Base-by-base conservation (phyloP, 257 asterid genomes). In the Prunella vulgaris region DNA sequence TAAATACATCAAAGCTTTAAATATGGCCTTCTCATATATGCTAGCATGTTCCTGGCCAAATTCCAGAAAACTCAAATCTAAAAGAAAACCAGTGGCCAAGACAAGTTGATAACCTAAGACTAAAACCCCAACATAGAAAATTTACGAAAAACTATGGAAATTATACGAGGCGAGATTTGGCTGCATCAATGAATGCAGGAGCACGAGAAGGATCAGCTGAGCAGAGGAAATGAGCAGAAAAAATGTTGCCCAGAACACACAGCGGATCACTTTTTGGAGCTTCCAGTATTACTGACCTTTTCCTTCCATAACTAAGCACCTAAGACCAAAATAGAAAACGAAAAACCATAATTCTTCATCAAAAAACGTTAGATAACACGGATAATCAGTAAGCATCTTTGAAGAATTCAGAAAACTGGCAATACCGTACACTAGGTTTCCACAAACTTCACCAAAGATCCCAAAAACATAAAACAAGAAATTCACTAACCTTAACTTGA, bases 271-370 rank as follows among this genome's bases (percentile, higher is more conserved):
- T 80, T 67, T 74, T 79, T 37, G 97, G 90, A 80, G 99, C 99
- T 68, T 84, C 93, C 77, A 93, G 53, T 73, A 93, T 93, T n/a
- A 90, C 93, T 15, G 79, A 71, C 83, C 96, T 82, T 30, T 75
- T 74, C 79, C 97, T 88, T 80, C 96, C 97, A 82, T 88, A 93
- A 73, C 86, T 72, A 46, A 93, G 92, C 72, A 90, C 96, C 98
- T 92, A 51, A 17, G 3, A 49, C 14, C 67, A 71, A 56, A 62
- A 17, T 0, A 10, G 4, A 33, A 58, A 33, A 5, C 1, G 12
- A 48, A 21, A 37, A 25, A 25, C 28, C 28, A 25, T 25, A n/a
- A n/a, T 25, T 25, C 3, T 32, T 32, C 37, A 51, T 18, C 49
- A 25, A 46, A 24, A n/a, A 72, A 58, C 35, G 13, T 53, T 42